Percentiles rank a stretch among this genome's conserved stretches.
These are phyloP conservation scores for Eimeria necatrix DNA, from an alignment of 169 alveolate genomes.

Conservation along the genomic window DNA sequence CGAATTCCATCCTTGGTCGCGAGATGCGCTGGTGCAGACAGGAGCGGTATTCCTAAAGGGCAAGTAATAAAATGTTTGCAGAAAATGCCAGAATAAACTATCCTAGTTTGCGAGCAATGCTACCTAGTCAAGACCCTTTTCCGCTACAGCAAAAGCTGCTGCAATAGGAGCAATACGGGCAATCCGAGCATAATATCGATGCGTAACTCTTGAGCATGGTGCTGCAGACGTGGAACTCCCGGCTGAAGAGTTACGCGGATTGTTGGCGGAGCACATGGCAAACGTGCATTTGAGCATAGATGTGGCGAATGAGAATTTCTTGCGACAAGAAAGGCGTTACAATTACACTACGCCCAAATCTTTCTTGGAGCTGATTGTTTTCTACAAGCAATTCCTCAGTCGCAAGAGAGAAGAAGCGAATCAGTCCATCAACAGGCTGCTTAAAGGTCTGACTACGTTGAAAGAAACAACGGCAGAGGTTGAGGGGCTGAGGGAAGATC, in stretches of 20 bases:
- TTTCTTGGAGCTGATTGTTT: slow-evolving; percentile 95
- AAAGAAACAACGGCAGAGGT: slow-evolving; percentile 93
- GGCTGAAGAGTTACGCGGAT: slow-evolving; percentile 90
- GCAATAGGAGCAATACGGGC: too few species aligned
- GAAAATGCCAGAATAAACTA: neutral
- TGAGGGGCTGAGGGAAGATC: slow-evolving; percentile 94
- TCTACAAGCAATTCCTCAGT: slow-evolving; percentile 93
- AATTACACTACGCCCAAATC: slow-evolving; percentile 98
- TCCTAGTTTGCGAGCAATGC: neutral
- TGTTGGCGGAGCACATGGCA: slow-evolving; percentile 95
- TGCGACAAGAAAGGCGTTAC: slow-evolving; percentile 94
- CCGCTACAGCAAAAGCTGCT: too few species aligned
- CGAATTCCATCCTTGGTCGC: slow-evolving; percentile 99
- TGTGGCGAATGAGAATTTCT: slow-evolving; percentile 93
- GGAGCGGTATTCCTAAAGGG: slow-evolving; percentile 93
- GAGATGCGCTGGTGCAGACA: slow-evolving; percentile 97
- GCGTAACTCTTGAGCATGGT: neutral
- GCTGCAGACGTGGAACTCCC: slow-evolving; percentile 74
- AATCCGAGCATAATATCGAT: too few species aligned
- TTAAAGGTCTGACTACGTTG: slow-evolving; percentile 93
- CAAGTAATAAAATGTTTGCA: slow-evolving; percentile 16
- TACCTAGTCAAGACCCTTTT: too few species aligned
- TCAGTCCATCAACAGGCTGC: slow-evolving; percentile 91
- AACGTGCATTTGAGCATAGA: slow-evolving; percentile 97
- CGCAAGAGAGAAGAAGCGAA: slow-evolving; percentile 92